Conservation (phyloP, 2,329 filamentous ascomycete species). For the Fusarium mundagurra region DNA sequence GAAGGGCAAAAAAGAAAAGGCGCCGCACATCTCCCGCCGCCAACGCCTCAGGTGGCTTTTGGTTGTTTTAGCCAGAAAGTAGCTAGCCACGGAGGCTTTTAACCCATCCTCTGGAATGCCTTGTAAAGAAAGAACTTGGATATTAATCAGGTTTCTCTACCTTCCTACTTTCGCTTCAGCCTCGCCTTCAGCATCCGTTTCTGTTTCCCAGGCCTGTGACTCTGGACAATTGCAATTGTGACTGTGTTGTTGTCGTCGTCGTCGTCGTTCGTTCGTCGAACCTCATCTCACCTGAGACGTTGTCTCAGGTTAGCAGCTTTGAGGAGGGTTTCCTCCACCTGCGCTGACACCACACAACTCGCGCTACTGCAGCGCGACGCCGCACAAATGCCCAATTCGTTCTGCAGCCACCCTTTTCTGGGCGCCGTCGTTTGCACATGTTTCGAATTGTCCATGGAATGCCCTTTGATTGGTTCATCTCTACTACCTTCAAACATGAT, state of each 20-base stretch:
- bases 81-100: conserved; percentile 9
- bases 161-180: conserved; percentile 11
- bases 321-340: conserved; percentile 38
- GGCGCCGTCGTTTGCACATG: conserved; percentile 39
- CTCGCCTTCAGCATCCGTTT: conserved; percentile 3
- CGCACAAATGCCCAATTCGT: conserved; percentile 25
- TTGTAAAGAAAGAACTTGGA: neutral
- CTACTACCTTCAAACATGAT: conserved; percentile 30
- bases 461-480: conserved; percentile 19
- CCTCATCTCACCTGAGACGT: conserved; percentile 49
- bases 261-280: conserved; percentile 22
- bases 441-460: conserved; percentile 26
- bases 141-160: neutral
- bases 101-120: neutral
- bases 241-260: conserved; percentile 3
- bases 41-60: conserved; percentile 31
- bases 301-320: conserved; percentile 47
- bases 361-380: conserved; percentile 21
- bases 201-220: neutral
- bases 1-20: conserved; percentile 21
- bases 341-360: conserved; percentile 35
- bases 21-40: conserved; percentile 34
- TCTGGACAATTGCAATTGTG: neutral
- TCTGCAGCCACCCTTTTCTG: conserved; percentile 30
- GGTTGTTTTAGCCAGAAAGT: conserved; percentile 28